These are phyloP conservation scores for Uromyces viciae-fabae DNA, from an alignment of 1,284 basidiomycete species.

Conservation along the genomic window DNA sequence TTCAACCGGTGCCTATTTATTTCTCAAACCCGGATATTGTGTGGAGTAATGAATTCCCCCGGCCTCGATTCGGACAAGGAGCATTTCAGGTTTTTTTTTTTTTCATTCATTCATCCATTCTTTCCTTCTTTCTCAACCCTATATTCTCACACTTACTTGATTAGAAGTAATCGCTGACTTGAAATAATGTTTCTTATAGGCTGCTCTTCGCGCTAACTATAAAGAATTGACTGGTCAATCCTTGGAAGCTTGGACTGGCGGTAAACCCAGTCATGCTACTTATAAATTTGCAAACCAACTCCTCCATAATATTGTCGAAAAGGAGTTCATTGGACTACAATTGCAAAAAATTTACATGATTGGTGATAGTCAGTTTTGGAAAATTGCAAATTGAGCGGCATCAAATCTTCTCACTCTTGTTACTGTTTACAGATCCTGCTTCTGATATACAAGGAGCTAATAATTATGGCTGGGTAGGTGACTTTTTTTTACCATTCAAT, in stretches of 20 bases:
- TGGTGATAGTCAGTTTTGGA: conserved; percentile 19
- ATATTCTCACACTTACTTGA: too few species aligned
- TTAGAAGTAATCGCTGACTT: background rate
- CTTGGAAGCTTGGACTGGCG: conserved; percentile 34
- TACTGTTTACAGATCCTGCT: conserved; percentile 18
- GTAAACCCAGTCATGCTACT: conserved; percentile 26
- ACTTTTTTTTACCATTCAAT: background rate
- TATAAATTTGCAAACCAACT: conserved; percentile 31
- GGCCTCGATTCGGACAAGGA: conserved; percentile 40
- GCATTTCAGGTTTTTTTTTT: conserved; percentile 32
- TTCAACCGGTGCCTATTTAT: conserved; percentile 16
- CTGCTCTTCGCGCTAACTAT: conserved; percentile 34
- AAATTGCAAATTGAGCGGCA: background rate
- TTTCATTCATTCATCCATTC: background rate
- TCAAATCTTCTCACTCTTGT: background rate
- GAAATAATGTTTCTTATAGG: conserved; percentile 2
- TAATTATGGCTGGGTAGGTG: conserved; percentile 36
- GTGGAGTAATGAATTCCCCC: conserved; percentile 33
- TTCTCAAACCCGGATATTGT: conserved; percentile 40
- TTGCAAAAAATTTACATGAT: conserved; percentile 34
- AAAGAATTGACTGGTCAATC: conserved; percentile 13
- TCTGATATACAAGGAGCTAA: conserved; percentile 43
- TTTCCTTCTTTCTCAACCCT: background rate
- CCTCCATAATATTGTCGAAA: background rate
- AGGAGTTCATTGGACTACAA: background rate